phyloP scores from a whole-genome alignment of 176 grass and related monocot species.

The Phoenix roebelenii region DNA sequence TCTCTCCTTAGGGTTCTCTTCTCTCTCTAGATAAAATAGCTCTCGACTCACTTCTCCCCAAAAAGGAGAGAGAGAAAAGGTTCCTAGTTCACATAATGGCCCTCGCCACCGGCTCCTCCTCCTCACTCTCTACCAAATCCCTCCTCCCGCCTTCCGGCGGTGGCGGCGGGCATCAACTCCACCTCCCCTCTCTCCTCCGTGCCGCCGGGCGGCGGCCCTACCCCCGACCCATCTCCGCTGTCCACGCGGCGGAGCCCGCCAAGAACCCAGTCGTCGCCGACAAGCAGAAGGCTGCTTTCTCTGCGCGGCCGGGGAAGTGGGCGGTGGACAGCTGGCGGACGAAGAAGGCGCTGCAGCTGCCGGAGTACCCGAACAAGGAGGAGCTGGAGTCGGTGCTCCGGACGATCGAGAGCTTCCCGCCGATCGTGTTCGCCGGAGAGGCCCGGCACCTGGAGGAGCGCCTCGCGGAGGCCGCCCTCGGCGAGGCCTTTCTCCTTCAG shows the following conservation, averaged over 20 bases:
- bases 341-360: conserved; percentile 55
- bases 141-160: not conserved
- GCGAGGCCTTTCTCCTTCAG: conserved; percentile 69
- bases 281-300: not conserved
- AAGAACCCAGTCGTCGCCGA: conserved; percentile 10
- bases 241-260: conserved; percentile 44
- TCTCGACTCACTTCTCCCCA: no score
- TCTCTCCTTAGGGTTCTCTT: no score
- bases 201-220: not conserved
- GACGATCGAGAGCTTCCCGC: conserved; percentile 75
- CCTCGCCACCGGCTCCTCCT: conserved; percentile 24
- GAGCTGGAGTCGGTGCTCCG: conserved; percentile 48
- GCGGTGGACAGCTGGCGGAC: conserved; percentile 55
- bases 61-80: not conserved
- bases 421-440: conserved; percentile 86
- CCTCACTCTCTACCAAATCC: conserved; percentile 4
- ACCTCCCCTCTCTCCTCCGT: conserved; percentile 14
- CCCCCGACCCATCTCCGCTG: conserved; percentile 25
- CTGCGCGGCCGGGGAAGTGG: conserved; percentile 35
- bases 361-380: conserved; percentile 56
- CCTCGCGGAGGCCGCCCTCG: conserved; percentile 65
- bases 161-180: not conserved
- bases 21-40: no score
- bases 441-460: conserved; percentile 71
- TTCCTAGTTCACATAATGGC: conserved; percentile 17